Conservation (phyloP, 768 basidiomycete genomes). For the Gelatoporia subvermispora region DNA sequence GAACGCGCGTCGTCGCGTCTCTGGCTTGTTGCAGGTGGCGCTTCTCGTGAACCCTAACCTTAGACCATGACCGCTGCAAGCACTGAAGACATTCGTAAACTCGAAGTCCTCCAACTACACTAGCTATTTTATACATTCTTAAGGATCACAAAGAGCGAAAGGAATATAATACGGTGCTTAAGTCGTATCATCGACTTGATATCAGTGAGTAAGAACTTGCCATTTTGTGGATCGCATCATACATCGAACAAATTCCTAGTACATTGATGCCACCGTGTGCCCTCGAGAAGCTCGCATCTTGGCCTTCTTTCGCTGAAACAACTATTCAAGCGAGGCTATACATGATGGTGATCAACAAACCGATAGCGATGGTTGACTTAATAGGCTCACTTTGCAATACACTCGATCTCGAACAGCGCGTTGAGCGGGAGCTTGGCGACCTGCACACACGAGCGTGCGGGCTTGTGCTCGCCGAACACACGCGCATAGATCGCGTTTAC, state of each 20-base stretch:
- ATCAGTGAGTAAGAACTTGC: too few relatives aligned
- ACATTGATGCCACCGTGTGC: too few relatives aligned
- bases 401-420: slow-evolving; percentile 90
- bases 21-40: neutral
- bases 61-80: too few relatives aligned
- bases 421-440: slow-evolving; percentile 85
- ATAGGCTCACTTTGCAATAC: slow-evolving; percentile 63
- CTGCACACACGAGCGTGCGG: slow-evolving; percentile 90
- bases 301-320: neutral
- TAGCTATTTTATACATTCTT: too few relatives aligned
- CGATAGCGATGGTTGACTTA: neutral
- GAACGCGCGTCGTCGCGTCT: slow-evolving; percentile 18
- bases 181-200: too few relatives aligned
- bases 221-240: too few relatives aligned
- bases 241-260: too few relatives aligned
- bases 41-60: slow-evolving; percentile 3
- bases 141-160: too few relatives aligned
- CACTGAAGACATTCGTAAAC: neutral
- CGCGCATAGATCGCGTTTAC: slow-evolving; percentile 80
- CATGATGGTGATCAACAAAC: neutral
- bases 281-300: too few relatives aligned
- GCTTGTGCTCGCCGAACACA: slow-evolving; percentile 88
- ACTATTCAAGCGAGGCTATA: neutral
- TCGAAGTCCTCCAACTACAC: neutral
- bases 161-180: too few relatives aligned